Evolutionary conservation across 768 basidiomycete genomes (phyloP).

Genomic region (Leccinum rimulosum): DNA sequence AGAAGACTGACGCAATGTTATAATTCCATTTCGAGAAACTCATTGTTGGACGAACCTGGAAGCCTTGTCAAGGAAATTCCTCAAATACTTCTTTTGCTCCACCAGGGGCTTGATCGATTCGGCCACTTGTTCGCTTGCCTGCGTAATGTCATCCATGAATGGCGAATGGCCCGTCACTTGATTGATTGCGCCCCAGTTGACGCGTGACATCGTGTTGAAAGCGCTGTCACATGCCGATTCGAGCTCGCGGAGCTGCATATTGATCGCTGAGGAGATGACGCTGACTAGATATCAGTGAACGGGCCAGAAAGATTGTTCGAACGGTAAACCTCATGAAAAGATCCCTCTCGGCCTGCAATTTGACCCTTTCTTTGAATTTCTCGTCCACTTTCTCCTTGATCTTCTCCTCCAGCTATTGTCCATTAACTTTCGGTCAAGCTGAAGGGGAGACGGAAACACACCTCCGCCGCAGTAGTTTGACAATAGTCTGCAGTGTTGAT

Average conservation of each 20-base stretch:
- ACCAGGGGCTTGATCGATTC: conserved; percentile 77
- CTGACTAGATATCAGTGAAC: conserved; percentile 37
- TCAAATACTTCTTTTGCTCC: conserved; percentile 92
- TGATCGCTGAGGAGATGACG: conserved; percentile 81
- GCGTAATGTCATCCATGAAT: conserved; percentile 76
- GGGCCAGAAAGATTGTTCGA: background rate
- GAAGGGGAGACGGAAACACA: conserved; percentile 25
- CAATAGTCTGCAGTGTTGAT: conserved; percentile 99
- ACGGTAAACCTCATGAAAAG: conserved; percentile 75
- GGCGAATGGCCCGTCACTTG: conserved; percentile 86
- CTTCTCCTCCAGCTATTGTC: conserved; percentile 81
- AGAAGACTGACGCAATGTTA: conserved; percentile 54
- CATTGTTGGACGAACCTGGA: conserved; percentile 58
- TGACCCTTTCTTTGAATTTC: conserved; percentile 74
- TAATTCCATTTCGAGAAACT: background rate
- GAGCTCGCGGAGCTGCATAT: conserved; percentile 77
- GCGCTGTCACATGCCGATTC: conserved; percentile 81
- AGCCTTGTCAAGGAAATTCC: conserved; percentile 92
- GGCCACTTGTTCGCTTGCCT: conserved; percentile 69
- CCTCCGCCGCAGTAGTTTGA: conserved; percentile 86
- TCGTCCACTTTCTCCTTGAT: conserved; percentile 78
- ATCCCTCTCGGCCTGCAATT: conserved; percentile 83
- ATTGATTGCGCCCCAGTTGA: conserved; percentile 73
- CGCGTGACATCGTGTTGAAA: conserved; percentile 72
- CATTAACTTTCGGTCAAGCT: background rate